Base-by-base conservation (phyloP, 257 asterid species). In the Solanum medicagineum region DNA sequence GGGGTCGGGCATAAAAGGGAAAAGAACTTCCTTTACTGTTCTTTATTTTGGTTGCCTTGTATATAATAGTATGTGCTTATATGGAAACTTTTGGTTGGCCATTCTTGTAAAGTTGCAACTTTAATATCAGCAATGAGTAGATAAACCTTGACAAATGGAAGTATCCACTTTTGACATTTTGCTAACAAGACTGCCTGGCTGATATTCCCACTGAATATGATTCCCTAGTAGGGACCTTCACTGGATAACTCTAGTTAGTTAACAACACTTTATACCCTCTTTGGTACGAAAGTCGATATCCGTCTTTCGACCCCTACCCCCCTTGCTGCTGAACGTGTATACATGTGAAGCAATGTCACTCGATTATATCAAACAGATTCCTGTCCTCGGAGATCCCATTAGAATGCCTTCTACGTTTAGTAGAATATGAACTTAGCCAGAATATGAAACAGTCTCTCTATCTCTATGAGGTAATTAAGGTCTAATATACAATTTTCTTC, bases 31-130 rank as follows among this genome's bases (percentile, higher is more conserved):
- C 66, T 65, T 51, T 42, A 55, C 42, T 36, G 83, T 40, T 65
- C 20, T 13, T 65, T 59, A 22, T 79, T 68, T 40, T 53, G 22
- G 85, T 22, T 22, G 36, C 5, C n/a, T n/a, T 66, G 53, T 17
- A 24, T 7, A 36, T 15, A 45, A 59, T 13, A 75, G 77, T 57
- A 42, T 66, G 85, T 68, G 51, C 85, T 51, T 47, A 19, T 63
- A 85, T 53, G 19, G 45, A 16, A 40, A 47, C 5, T 20, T 47
- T 29, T 70, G 84, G 51, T 83, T 26, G 83, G 71, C 83, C 81
- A n/a, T 45, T 80, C 44, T 51, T 77, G 83, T 51, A 84, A 79
- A 83, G 83, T 59, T 40, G 87, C 26, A 87, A 90, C 51, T 16
- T 84, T 82, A 49, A 42, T 57, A 79, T 87, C 89, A 84, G 57